Percentiles rank a stretch among this genome's conserved stretches.
Conservation (phyloP, 805 yeast species). For the Candida loeiensis region DNA sequence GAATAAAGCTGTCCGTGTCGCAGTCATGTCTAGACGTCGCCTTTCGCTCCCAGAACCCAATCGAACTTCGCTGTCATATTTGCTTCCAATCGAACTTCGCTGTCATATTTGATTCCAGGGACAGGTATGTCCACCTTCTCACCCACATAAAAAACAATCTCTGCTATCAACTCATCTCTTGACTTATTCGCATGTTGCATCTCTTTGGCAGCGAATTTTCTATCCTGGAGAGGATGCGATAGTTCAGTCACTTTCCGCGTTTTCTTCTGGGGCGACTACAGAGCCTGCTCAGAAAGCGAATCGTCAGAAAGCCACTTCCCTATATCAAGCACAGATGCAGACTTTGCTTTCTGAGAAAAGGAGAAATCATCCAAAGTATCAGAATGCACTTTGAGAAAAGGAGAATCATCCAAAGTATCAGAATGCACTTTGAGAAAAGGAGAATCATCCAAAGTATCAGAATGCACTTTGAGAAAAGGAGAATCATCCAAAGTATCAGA, state of each 20-base stretch:
- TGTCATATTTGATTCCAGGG: not conserved
- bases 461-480: no score
- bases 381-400: not conserved
- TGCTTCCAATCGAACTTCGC: conserved; percentile 25
- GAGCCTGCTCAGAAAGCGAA: conserved; percentile 5
- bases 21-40: conserved; percentile 48
- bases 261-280: conserved; percentile 4
- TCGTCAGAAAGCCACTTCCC: conserved; percentile 24
- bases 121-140: conserved; percentile 22
- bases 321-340: conserved; percentile 16
- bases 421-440: no score
- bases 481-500: no score
- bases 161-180: conserved; percentile 48
- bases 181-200: conserved; percentile 34
- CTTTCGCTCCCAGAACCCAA: conserved; percentile 51
- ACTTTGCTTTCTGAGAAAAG: conserved; percentile 8
- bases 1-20: conserved; percentile 50
- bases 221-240: conserved; percentile 10
- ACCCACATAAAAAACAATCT: conserved; percentile 40
- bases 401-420: no score
- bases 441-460: no score
- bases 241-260: conserved; percentile 2
- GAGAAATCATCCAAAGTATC: conserved; percentile 19
- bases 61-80: conserved; percentile 23
- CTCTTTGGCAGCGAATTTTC: conserved; percentile 24